Evolutionary conservation across 23 red algal genomes (phyloP), one percentile per base, ranked within the genome.

Genomic region (Gracilaria gracilis): DNA sequence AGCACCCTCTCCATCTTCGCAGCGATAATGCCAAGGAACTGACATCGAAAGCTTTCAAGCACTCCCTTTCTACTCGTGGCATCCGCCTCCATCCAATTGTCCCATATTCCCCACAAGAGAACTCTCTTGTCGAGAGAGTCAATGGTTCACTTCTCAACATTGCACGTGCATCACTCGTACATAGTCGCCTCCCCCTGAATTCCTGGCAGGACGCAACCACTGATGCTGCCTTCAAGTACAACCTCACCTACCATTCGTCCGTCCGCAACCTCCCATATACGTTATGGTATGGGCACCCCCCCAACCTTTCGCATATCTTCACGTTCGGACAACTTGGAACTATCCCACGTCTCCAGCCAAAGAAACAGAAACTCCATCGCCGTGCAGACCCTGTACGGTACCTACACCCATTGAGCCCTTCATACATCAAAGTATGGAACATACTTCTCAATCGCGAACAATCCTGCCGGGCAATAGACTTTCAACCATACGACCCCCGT

Each of bases 61-160:
- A 55, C 3, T 12, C 72, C 25, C 19, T n/a, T 27, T 55, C 21
- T 4, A 15, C 5, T 4, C 40, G 57, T n/a, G 82, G 42, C 39
- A 86, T 49, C 5, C 12, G 15, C 14, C 4, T 35, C 44, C 25
- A 9, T 33, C 48, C 44, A 1, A 31, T 47, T 15, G n/a, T 33
- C 7, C 50, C 86, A 8, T 65, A 89, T 54, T 38, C 13, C 37
- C 72, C 86, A 19, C 86, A 89, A 50, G 0, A 89, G 80, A 89
- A 89, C 23, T 62, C 64, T 9, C 3, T 64, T 0, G 86, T 70
- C 17, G 86, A 79, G 33, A 46, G 86, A 59, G 39, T 89, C 20
- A 89, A 39, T 4, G 20, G 35, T 46, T 80, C 49, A 14, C 9
- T 79, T 36, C 6, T 64, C 33, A 21, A 42, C 29, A 25, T 50